These are phyloP conservation scores for Rhizopus arrhizus DNA, from an alignment of 371 early-diverging fungal genomes.

Conservation along the genomic window DNA sequence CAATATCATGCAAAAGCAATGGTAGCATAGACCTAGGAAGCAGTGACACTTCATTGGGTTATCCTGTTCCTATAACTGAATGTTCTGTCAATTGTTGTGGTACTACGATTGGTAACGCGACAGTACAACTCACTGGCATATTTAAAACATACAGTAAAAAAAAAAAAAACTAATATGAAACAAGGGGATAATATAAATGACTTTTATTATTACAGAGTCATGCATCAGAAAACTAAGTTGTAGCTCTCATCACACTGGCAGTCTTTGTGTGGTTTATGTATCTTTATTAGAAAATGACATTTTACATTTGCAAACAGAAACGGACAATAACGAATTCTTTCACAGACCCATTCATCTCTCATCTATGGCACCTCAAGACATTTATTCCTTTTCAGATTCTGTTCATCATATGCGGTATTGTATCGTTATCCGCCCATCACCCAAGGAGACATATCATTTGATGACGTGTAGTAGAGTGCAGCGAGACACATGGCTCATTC, in stretches of 20 bases:
- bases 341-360: constrained; percentile 28
- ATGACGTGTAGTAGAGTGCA: constrained; percentile 50
- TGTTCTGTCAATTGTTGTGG: constrained; percentile 27
- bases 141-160: constrained; percentile 29
- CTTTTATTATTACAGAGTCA: constrained; percentile 12
- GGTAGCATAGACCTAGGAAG: background rate
- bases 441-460: constrained; percentile 53
- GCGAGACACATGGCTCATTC: constrained; percentile 56
- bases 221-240: constrained; percentile 27
- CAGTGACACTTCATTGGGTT: constrained; percentile 15
- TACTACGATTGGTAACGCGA: constrained; percentile 3
- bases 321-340: constrained; percentile 19
- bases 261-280: constrained; percentile 20
- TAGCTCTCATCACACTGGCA: constrained; percentile 22
- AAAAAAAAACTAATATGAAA: too few species aligned
- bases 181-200: too few species aligned
- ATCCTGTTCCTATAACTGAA: constrained; percentile 24
- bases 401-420: constrained; percentile 55
- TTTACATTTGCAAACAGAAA: constrained; percentile 30
- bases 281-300: constrained; percentile 21
- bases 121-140: constrained; percentile 15
- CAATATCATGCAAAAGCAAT: background rate
- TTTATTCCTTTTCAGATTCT: constrained; percentile 53
- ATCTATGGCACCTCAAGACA: constrained; percentile 38
- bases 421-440: constrained; percentile 51